Evolutionary conservation across 2,329 filamentous ascomycete species (phyloP), one percentile per base, ranked within the genome.

Genomic region (Arthrinium puccinioides): DNA sequence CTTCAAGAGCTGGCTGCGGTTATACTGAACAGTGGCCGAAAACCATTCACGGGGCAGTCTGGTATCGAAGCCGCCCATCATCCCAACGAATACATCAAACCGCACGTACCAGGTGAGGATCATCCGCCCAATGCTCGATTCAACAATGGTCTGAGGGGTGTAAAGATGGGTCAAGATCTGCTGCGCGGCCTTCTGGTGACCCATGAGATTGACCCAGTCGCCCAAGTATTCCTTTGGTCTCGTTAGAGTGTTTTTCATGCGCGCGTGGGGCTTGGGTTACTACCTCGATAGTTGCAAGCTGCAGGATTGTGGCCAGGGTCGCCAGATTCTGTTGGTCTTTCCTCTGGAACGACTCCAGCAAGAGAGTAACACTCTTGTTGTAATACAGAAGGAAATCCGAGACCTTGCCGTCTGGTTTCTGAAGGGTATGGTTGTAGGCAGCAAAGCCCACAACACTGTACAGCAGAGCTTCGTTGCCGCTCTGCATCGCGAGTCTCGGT

Each of bases 271-370:
- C 2, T 10, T 33, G n/a, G n/a, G n/a, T 7, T 14, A 67, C 53
- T 69, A 94, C 88, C 76, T 98, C 92, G 39, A 96, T 92, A 4
- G 87, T 94, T 38, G 89, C 88, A 34, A 97, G 74, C 52, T 97
- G 89, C 28, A 98, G 65, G 15, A 97, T 89, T 0, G 90, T 94
- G 42, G 96, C 59, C 21, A 97, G 67, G 0, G 83, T 95, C 6
- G 82, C 76, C 34, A 88, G 70, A 23, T 67, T 83, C 46, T 86
- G 80, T 42, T 76, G 77, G 45, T 87, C 81, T 40, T 79, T 80
- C 37, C 74, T 79, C 44, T 79, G 78, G 14, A 97, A 64, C 5
- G 79, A 82, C 23, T 72, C 70, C 8, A 94, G 70, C 14, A 98
- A 71, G 19, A 87, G 64, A 2, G 76, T 82, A 20, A 98, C 83